Evolutionary conservation across 2,329 filamentous ascomycete species (phyloP).

Genomic region (Claviceps cyperi): DNA sequence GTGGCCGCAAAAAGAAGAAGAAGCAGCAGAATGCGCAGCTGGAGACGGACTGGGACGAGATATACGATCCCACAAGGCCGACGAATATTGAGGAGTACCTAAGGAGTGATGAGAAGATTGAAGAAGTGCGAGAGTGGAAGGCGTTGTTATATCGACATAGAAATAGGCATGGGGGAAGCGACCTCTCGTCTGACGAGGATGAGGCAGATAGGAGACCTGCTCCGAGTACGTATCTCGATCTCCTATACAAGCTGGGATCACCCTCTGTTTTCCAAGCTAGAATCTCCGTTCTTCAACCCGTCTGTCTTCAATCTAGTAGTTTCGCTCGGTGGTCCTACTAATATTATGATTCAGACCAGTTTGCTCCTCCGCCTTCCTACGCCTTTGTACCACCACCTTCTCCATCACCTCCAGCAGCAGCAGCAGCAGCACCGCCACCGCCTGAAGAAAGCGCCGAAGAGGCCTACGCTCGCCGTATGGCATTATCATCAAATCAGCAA

Average conservation of each 20-base stretch:
- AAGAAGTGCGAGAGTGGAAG: constrained; percentile 76
- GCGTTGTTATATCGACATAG: constrained; percentile 60
- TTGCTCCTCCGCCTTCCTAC: constrained; percentile 44
- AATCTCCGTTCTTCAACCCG: not conserved
- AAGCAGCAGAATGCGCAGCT: constrained; percentile 41
- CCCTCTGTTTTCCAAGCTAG: no score
- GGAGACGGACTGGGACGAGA: constrained; percentile 76
- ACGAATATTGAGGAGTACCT: constrained; percentile 78
- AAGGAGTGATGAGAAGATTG: constrained; percentile 67
- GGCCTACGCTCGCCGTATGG: constrained; percentile 49
- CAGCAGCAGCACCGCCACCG: constrained; percentile 29
- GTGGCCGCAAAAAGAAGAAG: constrained; percentile 67
- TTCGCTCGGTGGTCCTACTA: not conserved
- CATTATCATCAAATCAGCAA: constrained; percentile 33
- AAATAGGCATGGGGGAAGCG: constrained; percentile 27
- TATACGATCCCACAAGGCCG: constrained; percentile 73
- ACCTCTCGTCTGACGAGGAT: constrained; percentile 27
- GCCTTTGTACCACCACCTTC: constrained; percentile 36
- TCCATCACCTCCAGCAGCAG: constrained; percentile 23
- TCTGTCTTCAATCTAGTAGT: no score
- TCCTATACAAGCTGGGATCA: no score
- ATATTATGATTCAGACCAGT: constrained; percentile 30
- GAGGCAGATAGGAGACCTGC: constrained; percentile 15
- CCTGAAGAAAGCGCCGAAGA: constrained; percentile 55
- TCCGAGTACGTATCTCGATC: constrained; percentile 19